Evolutionary conservation across 2,329 filamentous ascomycete species (phyloP), one percentile per base, ranked within the genome.

Genomic region (Trichoderma sp.): DNA sequence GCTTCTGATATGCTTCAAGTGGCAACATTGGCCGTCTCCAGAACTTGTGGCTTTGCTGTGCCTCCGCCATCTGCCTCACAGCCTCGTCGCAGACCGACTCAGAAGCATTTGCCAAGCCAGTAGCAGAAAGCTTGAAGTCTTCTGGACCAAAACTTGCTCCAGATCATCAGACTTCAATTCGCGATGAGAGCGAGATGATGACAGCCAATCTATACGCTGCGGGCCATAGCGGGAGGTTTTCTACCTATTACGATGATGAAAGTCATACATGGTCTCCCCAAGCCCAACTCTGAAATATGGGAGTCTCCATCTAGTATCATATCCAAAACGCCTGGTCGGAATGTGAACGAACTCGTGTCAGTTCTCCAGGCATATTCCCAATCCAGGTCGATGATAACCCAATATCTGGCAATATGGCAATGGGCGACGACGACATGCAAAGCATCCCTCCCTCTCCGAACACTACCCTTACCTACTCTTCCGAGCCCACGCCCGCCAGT

Each of bases 91-190:
- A 39, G 30, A 26, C 12, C 21, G n/a, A 45, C 28, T 26, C 15
- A 57, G 4, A 24, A 26, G n/a, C 28, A 15, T 14, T 57, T 57
- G 55, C 55, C 55, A 57, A 57, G 55, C 55, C 55, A 45, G 55
- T 57, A 57, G 55, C 26, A 57, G 12, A 54, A 54, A 54, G 26
- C n/a, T 54, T 54, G n/a, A 34, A 57, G 19, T 9, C 41, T 34
- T 34, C 26, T 5, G 26, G 19, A 4, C 24, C 15, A 10, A 45
- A 57, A 34, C 30, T 26, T 26, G 15, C 55, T 57, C 55, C 26
- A 19, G n/a, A 44, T 45, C 3, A 24, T n/a, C 45, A 34, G 9
- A 45, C 12, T 30, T 57, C 45, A 26, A 24, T 14, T 28, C 7
- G 17, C 10, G 15, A 30, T 57, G 24, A 5, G 3, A 57, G 41